Evolutionary conservation across 1,139 yeast species (phyloP).

Genomic region (Entelexis sorbosivorans): DNA sequence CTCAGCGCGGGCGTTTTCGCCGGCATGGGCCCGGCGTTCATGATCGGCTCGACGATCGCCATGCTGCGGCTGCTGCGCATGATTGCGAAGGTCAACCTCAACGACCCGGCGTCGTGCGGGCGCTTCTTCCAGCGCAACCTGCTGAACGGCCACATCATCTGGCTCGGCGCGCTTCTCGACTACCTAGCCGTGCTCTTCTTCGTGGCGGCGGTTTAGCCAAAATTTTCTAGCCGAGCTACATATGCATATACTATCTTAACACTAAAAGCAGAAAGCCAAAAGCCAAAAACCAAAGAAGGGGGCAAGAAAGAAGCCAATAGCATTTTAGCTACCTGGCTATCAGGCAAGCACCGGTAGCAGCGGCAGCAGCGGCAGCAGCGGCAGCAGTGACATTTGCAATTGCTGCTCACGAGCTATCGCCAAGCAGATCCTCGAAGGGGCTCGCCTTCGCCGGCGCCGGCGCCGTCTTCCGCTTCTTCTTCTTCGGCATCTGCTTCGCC

Average conservation of each 20-base stretch:
- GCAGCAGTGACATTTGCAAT: too few relatives aligned
- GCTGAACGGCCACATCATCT: conserved; percentile 65
- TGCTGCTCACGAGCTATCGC: neutral
- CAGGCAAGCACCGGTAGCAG: too few relatives aligned
- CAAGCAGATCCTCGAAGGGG: conserved; percentile 2
- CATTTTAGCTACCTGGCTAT: too few relatives aligned
- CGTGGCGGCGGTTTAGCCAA: neutral
- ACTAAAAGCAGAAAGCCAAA: too few relatives aligned
- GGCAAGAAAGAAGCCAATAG: too few relatives aligned
- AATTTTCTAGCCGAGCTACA: too few relatives aligned
- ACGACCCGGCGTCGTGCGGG: conserved; percentile 77
- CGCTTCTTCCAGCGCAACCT: conserved; percentile 64
- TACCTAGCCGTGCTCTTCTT: conserved; percentile 37
- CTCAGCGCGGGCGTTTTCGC: conserved; percentile 67
- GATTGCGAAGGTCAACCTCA: conserved; percentile 62
- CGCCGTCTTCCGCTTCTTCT: conserved; percentile 26
- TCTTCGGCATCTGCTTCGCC: conserved; percentile 21
- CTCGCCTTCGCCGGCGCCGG: conserved; percentile 8
- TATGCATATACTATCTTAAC: too few relatives aligned
- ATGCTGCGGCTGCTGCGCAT: conserved; percentile 55
- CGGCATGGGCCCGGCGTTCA: conserved; percentile 79
- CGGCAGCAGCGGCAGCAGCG: too few relatives aligned
- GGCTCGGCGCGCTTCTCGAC: conserved; percentile 67
- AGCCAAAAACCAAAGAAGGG: too few relatives aligned
- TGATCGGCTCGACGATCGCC: conserved; percentile 52